Percentiles rank a stretch among this genome's conserved stretches.
Evolutionary conservation across 441 rosid species (phyloP).

Genomic region (Iberis amara): DNA sequence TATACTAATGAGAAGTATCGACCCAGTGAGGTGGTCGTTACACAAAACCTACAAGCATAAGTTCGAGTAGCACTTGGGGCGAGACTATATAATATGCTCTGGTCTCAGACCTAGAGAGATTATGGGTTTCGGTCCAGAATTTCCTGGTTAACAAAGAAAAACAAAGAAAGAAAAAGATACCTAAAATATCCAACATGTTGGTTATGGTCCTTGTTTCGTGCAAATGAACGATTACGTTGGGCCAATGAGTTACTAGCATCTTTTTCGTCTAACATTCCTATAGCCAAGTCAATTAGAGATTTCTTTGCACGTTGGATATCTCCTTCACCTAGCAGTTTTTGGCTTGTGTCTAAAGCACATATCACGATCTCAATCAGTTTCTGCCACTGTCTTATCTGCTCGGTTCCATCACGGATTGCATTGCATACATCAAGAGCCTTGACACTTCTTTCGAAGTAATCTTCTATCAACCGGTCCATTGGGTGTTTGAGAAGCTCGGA

Average conservation of each 20-base stretch:
- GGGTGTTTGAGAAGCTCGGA: constrained; percentile 40
- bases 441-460: constrained; percentile 63
- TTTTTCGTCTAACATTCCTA: constrained; percentile 82
- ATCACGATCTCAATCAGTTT: constrained; percentile 66
- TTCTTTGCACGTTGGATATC: constrained; percentile 84
- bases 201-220: constrained; percentile 39
- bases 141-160: too few relatives aligned
- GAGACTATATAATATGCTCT: too few relatives aligned
- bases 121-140: too few relatives aligned
- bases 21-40: too few relatives aligned
- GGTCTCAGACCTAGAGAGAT: too few relatives aligned
- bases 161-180: too few relatives aligned
- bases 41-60: too few relatives aligned
- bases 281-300: constrained; percentile 67
- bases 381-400: constrained; percentile 79
- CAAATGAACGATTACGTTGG: constrained; percentile 71
- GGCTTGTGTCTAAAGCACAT: constrained; percentile 40
- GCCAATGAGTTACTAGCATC: constrained; percentile 49
- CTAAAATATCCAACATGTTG: constrained; percentile 50
- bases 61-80: too few relatives aligned
- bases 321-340: constrained; percentile 59
- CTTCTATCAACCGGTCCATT: constrained; percentile 60
- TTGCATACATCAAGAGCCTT: constrained; percentile 91
- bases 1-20: too few relatives aligned
- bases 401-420: constrained; percentile 84